phyloP scores from a whole-genome alignment of 208 protist species.

The Crithidia thermophila region DNA sequence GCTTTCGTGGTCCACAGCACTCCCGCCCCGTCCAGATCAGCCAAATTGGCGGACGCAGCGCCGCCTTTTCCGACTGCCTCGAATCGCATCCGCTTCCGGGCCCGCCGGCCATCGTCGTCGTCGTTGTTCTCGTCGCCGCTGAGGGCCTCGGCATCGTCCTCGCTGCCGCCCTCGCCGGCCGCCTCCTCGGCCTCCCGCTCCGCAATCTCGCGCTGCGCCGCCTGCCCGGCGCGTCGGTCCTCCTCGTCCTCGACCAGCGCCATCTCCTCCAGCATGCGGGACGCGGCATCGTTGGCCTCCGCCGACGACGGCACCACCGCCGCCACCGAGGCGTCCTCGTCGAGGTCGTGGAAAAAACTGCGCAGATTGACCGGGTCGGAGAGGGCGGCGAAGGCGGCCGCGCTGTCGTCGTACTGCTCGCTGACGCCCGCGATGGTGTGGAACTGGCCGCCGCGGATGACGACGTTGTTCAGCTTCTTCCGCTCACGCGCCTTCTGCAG shows the following conservation, averaged over 20 bases:
- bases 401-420: slow-evolving; percentile 59
- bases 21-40: not conserved
- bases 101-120: not conserved
- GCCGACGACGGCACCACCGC: not conserved
- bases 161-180: slow-evolving; percentile 34
- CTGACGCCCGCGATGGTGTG: slow-evolving; percentile 71
- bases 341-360: slow-evolving; percentile 88
- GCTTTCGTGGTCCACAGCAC: not conserved
- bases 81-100: not conserved
- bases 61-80: too few relatives aligned
- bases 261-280: slow-evolving; percentile 68
- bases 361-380: slow-evolving; percentile 74
- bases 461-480: slow-evolving; percentile 93
- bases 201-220: slow-evolving; percentile 65
- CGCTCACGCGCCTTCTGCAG: slow-evolving; percentile 95
- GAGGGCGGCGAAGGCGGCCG: slow-evolving; percentile 70
- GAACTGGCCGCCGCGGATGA: slow-evolving; percentile 96
- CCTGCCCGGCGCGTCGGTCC: slow-evolving; percentile 62
- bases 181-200: slow-evolving; percentile 56
- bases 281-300: not conserved
- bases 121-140: slow-evolving; percentile 38
- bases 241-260: slow-evolving; percentile 77
- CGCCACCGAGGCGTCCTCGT: slow-evolving; percentile 77
- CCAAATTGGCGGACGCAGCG: too few relatives aligned
- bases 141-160: too few relatives aligned